Base-by-base conservation (phyloP, 768 basidiomycete species). In the Lentinus tigrinus region DNA sequence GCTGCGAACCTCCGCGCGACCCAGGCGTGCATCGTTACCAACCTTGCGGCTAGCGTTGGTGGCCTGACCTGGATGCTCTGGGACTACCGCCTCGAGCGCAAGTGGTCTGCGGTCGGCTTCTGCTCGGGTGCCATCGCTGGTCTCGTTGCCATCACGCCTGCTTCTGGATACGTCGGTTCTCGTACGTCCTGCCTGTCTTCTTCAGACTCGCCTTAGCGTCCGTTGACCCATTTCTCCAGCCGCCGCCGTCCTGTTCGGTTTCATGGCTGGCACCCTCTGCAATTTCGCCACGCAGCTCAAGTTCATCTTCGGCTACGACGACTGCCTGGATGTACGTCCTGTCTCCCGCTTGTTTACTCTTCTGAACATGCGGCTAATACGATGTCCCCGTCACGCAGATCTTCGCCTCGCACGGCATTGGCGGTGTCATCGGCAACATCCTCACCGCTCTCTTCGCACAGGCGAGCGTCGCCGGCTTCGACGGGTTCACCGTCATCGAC, bases 261-360 rank as follows among this genome's bases (percentile, higher is more conserved):
- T 95, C 63, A 75, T 92, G 66, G 90, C 88, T 0, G 91, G 91
- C 17, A 89, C 88, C 0, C 63, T 86, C 2, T 97, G 93, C 77
- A 98, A 98, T 74, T 93, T 93, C 71, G 91, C 93, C n/a, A 98
- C 96, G 3, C 88, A 96, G 65, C 81, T 98, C 69, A 98, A 98
- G 76, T 93, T 90, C 70, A 48, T 90, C 27, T 76, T 85, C 62
- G 77, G 79, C 28, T 91, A 85, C 64, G 91, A 93, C 59, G 91
- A 93, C 68, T 81, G 88, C 14, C 82, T 93, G 17, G 91, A 93
- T 80, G 87, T 89, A 51, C 48, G 85, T 53, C n/a, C 37, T 3
- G 19, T 48, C 82, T 70, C 63, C 37, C 56, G 4, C 23, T 16
- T 37, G 19, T 24, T 5, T 39, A 8, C 44, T 1, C 27, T n/a